These are phyloP conservation scores for Tolypocladium sp. DNA, from an alignment of 2,329 filamentous ascomycete genomes.

Conservation along the genomic window DNA sequence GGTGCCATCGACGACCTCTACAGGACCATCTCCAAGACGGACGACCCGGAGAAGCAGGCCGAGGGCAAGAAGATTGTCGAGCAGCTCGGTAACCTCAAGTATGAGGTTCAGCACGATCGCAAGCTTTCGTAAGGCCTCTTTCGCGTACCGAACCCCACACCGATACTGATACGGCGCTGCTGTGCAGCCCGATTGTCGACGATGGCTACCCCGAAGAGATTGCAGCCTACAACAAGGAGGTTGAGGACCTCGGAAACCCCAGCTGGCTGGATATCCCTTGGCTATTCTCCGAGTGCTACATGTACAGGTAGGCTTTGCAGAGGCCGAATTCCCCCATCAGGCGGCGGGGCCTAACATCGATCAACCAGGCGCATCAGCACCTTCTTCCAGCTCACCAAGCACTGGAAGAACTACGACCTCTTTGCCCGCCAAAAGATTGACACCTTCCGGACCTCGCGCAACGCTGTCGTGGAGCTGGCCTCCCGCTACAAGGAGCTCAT, in stretches of 20 bases:
- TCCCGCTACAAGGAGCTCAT: constrained; percentile 69
- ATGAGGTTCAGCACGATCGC: constrained; percentile 87
- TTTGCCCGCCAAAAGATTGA: constrained; percentile 84
- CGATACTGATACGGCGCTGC: constrained; percentile 1
- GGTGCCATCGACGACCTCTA: constrained; percentile 93
- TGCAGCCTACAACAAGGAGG: constrained; percentile 73
- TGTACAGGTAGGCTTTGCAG: constrained; percentile 59
- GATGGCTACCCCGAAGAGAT: constrained; percentile 77
- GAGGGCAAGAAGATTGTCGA: constrained; percentile 85
- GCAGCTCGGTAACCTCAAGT: constrained; percentile 75
- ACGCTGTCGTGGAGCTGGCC: constrained; percentile 75
- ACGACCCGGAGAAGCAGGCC: constrained; percentile 53
- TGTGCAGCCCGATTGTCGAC: constrained; percentile 57
- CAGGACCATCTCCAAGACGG: constrained; percentile 52
- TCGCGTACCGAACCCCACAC: neutral
- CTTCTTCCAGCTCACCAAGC: constrained; percentile 63
- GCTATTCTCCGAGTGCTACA: constrained; percentile 90
- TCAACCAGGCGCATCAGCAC: constrained; percentile 60
- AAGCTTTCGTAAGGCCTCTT: constrained; percentile 54
- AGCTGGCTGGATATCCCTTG: constrained; percentile 81
- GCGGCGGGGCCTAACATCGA: constrained; percentile 5
- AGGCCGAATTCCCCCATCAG: neutral
- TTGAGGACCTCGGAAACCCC: constrained; percentile 62
- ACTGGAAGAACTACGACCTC: constrained; percentile 88
- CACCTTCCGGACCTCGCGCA: constrained; percentile 85